Evolutionary conservation across 2,329 filamentous ascomycete genomes (phyloP), one percentile per base, ranked within the genome.

Genomic region (Knoxdaviesia capensis): DNA sequence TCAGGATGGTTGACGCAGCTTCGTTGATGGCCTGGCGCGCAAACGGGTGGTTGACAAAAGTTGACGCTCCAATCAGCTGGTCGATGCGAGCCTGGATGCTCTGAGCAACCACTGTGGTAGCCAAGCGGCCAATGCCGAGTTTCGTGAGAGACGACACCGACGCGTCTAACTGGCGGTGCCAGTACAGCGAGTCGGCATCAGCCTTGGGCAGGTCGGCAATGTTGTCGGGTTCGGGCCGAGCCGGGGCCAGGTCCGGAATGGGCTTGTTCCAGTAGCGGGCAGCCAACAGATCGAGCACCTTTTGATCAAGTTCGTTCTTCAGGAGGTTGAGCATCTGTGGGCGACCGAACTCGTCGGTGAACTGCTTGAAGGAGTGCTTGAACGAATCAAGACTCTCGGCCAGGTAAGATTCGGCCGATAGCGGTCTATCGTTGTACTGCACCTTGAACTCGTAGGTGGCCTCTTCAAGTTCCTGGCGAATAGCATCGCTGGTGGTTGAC

Each of bases 401-500:
- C 35, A 98, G 71, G 55, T 98, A 98, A 4, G 88, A 94, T 56
- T 98, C 90, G 2, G 90, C 90, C 41, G 85, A 94, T 34, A 98
- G 66, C 1, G 88, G 85, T 6, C 90, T 77, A 56, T 98, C 90
- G 53, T 98, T 98, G 62, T 98, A 98, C 58, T 98, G 92, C 5
- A 98, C 90, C 58, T 98, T 98, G 68, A 94, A 98, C 59, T 98
- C 88, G 54, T 98, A 98, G 0, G 84, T 88, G 3, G 90, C 87
- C 59, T 98, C 90, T 53, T 94, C 88, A 0, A 98, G 73, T 57
- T 98, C 90, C 56, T 94, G 85, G 47, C 80, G 80, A 49, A 98
- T 94, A 7, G 86, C 85, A 54, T 94, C 85, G 51, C 82, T 83
- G 4, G 90, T 98, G 43, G 76, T 77, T 51, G 90, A 82, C 43